Conservation (phyloP, 306 rosid species). For the Lupinus albus region DNA sequence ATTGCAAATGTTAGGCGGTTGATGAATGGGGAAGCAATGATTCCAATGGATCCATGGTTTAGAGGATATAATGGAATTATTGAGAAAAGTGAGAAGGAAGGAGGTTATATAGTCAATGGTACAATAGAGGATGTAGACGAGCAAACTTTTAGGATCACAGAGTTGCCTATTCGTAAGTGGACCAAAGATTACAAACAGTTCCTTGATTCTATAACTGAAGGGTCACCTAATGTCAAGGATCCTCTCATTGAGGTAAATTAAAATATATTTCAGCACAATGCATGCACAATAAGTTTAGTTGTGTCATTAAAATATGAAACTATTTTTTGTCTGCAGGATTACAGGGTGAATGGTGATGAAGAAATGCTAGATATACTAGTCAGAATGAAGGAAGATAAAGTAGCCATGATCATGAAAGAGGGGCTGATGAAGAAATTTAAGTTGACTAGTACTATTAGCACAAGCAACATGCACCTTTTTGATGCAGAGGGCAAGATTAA, state of each 20-base stretch:
- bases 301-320: neutral
- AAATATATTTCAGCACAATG: neutral
- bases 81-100: constrained; percentile 63
- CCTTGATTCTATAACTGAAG: constrained; percentile 71
- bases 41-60: constrained; percentile 83
- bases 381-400: constrained; percentile 59
- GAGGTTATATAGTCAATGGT: constrained; percentile 64
- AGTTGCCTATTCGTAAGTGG: constrained; percentile 80
- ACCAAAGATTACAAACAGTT: constrained; percentile 92
- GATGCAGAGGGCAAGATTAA: constrained; percentile 77
- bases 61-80: constrained; percentile 67
- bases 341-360: constrained; percentile 85
- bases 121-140: constrained; percentile 65
- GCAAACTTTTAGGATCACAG: constrained; percentile 55
- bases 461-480: constrained; percentile 89
- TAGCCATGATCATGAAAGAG: constrained; percentile 65
- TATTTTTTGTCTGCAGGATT: constrained; percentile 58
- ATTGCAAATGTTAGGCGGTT: constrained; percentile 69
- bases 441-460: constrained; percentile 64
- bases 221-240: constrained; percentile 78
- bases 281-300: neutral
- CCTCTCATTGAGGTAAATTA: constrained; percentile 73
- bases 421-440: constrained; percentile 81
- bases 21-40: constrained; percentile 55
- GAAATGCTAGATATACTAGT: constrained; percentile 66